Evolutionary conservation across 2,329 filamentous ascomycete species (phyloP), one percentile per base, ranked within the genome.

Genomic region (Phyllosticta citribraziliensis): DNA sequence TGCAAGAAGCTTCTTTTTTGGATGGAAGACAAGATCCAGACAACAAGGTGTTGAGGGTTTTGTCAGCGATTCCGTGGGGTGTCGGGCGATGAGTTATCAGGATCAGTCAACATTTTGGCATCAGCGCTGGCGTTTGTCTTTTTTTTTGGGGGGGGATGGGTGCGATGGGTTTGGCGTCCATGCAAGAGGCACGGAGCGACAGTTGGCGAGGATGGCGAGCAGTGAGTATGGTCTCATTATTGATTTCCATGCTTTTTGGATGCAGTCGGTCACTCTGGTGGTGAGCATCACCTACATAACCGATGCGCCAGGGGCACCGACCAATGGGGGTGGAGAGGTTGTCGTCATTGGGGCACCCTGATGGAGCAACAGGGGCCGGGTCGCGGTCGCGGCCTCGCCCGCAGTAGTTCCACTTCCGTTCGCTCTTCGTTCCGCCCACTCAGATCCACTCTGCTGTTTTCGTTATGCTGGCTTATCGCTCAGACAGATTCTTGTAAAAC

Each of bases 71-170:
- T 47, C 5, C 27, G 9, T 30, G 27, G 27, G 24, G 57, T 52
- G 55, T 51, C 58, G 55, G 58, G 52, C 55, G 58, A 60, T 52
- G 51, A 14, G 25, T 60, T 60, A 47, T 47, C 40, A 47, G 40
- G 17, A 47, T 47, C 40, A n/a, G 40, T 47, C 14, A 35, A 55
- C 30, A 56, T 56, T 60, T 51, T 55, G 52, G 58, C 58, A 60
- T 60, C 58, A 60, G 58, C 58, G 58, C 53, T 33, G 58, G 58
- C 58, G 58, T 60, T 56, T 17, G 5, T n/a, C 3, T 6, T 47
- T 47, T 47, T n/a, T n/a, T n/a, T n/a, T n/a, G n/a, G n/a, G n/a
- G n/a, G n/a, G 35, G 17, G 12, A 40, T 40, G 40, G 40, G 17
- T 47, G 14, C 14, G 40, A n/a, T 47, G 27, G 2, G 27, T 30